phyloP scores from a whole-genome alignment of 2,329 filamentous ascomycete species.

The Diplodia mutila region DNA sequence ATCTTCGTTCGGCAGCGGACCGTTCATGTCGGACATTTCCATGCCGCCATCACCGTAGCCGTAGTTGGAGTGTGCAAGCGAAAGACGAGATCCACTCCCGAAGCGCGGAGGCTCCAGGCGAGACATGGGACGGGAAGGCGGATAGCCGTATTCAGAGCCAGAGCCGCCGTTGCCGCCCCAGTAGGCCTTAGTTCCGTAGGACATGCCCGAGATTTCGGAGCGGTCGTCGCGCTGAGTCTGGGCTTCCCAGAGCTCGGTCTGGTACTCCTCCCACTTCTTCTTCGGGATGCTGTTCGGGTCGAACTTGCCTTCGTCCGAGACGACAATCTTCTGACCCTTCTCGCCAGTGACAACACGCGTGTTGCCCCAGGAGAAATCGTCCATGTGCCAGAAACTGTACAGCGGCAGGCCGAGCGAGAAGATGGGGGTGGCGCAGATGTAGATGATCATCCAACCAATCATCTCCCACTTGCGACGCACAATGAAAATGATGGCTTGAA shows the following conservation, averaged over 20 bases:
- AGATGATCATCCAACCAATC: slow-evolving; percentile 99
- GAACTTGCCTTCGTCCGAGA: slow-evolving; percentile 97
- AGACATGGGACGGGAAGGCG: slow-evolving; percentile 60
- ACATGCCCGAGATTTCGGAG: slow-evolving; percentile 90
- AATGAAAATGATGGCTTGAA: slow-evolving; percentile 97
- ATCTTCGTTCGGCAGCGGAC: slow-evolving; percentile 78
- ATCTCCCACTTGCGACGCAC: slow-evolving; percentile 97
- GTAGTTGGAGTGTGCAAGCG: slow-evolving; percentile 62
- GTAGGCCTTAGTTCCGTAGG: slow-evolving; percentile 81
- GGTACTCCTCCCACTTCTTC: slow-evolving; percentile 99
- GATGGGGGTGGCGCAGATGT: slow-evolving; percentile 86
- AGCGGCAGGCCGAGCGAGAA: slow-evolving; percentile 89
- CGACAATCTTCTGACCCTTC: slow-evolving; percentile 85
- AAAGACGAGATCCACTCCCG: slow-evolving; percentile 49
- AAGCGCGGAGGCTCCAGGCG: slow-evolving; percentile 62
- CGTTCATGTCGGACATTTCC: slow-evolving; percentile 66
- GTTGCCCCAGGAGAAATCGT: slow-evolving; percentile 99
- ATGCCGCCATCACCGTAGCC: slow-evolving; percentile 51
- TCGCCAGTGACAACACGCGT: slow-evolving; percentile 96
- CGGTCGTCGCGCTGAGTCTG: slow-evolving; percentile 82
- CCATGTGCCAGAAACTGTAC: slow-evolving; percentile 99
- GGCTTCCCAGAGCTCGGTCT: slow-evolving; percentile 95
- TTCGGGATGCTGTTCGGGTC: slow-evolving; percentile 89
- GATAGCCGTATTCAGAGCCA: slow-evolving; percentile 65
- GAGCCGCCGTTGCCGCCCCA: slow-evolving; percentile 33